These are phyloP conservation scores for Pseudomonodictys pantanalensis DNA, from an alignment of 495 filamentous ascomycete species.

Conservation along the genomic window DNA sequence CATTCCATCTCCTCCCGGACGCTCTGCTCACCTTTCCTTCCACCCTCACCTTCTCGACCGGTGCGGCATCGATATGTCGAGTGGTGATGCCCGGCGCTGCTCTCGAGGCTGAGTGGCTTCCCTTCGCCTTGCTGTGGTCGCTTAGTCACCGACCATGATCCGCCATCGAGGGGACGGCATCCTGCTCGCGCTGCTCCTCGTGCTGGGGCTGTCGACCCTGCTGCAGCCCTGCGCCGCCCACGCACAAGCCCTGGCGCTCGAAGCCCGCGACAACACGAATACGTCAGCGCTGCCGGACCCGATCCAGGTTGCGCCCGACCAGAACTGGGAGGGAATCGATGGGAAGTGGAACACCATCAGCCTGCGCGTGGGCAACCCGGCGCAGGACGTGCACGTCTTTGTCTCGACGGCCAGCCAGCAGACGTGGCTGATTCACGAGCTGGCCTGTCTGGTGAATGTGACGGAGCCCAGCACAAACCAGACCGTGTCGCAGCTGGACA, in stretches of 20 bases:
- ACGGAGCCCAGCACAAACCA: slow-evolving; percentile 25
- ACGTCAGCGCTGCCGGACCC: slow-evolving; percentile 30
- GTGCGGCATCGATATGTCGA: slow-evolving; percentile 14
- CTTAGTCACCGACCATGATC: slow-evolving; percentile 21
- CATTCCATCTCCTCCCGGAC: slow-evolving; percentile 1
- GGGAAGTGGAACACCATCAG: slow-evolving; percentile 54
- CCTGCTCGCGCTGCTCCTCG: not conserved
- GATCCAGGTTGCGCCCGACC: slow-evolving; percentile 38
- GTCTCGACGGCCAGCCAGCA: slow-evolving; percentile 48
- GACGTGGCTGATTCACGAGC: slow-evolving; percentile 44
- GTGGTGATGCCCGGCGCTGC: not conserved
- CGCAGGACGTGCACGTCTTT: slow-evolving; percentile 48
- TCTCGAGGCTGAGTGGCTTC: not conserved
- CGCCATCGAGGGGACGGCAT: not conserved
- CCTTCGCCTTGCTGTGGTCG: slow-evolving; percentile 6
- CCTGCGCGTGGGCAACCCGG: slow-evolving; percentile 50
- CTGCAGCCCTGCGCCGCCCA: slow-evolving; percentile 8
- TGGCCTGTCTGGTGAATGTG: slow-evolving; percentile 27
- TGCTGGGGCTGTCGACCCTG: slow-evolving; percentile 11
- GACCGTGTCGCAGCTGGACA: not conserved
- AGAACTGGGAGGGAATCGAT: slow-evolving; percentile 53
- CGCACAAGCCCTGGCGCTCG: slow-evolving; percentile 5
- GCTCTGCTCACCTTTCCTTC: not conserved
- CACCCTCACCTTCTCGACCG: not conserved
- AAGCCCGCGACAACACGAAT: not conserved